Evolutionary conservation across 805 yeast genomes (phyloP).

Genomic region (Monosporozyma unispora): DNA sequence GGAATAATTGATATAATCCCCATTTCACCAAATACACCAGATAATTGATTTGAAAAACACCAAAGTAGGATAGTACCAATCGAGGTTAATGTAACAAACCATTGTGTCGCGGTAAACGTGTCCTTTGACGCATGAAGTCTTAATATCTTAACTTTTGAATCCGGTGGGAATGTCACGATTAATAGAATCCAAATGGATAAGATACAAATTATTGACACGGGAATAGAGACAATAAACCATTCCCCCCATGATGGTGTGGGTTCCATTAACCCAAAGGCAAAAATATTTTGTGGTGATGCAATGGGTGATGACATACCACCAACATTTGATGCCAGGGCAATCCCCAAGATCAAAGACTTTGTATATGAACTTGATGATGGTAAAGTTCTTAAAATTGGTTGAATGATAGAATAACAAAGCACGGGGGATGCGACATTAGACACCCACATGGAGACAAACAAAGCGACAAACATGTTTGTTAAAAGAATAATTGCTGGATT

Average conservation of each 20-base stretch:
- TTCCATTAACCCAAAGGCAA: conserved; percentile 80
- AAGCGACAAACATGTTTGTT: conserved; percentile 77
- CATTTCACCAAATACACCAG: conserved; percentile 81
- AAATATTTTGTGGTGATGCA: conserved; percentile 92
- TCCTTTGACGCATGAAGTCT: conserved; percentile 48
- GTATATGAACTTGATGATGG: conserved; percentile 73
- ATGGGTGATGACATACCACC: conserved; percentile 98
- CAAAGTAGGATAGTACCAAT: conserved; percentile 69
- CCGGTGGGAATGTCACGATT: conserved; percentile 52
- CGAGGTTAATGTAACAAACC: conserved; percentile 63
- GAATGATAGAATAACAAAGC: conserved; percentile 80
- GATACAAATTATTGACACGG: conserved; percentile 59
- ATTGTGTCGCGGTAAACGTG: conserved; percentile 61
- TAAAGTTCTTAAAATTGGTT: conserved; percentile 76
- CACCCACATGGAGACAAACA: conserved; percentile 89
- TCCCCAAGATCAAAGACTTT: conserved; percentile 78
- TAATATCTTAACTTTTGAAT: conserved; percentile 40
- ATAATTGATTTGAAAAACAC: conserved; percentile 77
- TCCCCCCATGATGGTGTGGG: conserved; percentile 83
- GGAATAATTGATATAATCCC: conserved; percentile 93
- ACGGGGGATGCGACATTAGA: conserved; percentile 98
- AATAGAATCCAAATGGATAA: conserved; percentile 66
- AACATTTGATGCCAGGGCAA: conserved; percentile 84
- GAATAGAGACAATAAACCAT: conserved; percentile 86
- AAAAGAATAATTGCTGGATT: conserved; percentile 69